Conservation (phyloP, 2,329 filamentous ascomycete genomes). For the Cladosporium austrohemisphaericum region DNA sequence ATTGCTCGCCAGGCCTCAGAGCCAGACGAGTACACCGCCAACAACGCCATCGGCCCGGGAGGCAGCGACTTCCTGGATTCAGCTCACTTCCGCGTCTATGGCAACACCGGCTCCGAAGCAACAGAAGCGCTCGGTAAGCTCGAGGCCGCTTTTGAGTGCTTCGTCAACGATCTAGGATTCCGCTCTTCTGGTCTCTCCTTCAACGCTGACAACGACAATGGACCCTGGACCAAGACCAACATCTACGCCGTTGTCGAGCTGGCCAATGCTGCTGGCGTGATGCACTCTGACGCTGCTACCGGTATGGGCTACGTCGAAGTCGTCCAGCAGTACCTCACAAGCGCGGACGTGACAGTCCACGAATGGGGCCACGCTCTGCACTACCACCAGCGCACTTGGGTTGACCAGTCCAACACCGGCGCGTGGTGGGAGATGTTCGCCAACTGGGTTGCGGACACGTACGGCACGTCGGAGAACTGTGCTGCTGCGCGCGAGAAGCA, state of each 20-base stretch:
- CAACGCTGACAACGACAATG: constrained; percentile 26
- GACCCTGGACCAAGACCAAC: constrained; percentile 25
- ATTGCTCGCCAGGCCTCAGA: neutral
- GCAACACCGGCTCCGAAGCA: neutral
- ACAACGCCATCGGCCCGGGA: neutral
- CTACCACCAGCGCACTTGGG: constrained; percentile 37
- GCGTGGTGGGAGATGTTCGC: constrained; percentile 53
- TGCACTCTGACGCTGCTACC: constrained; percentile 17
- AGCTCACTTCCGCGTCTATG: neutral
- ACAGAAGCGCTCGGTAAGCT: neutral
- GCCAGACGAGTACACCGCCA: neutral
- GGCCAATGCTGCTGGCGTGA: neutral
- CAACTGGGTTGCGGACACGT: constrained; percentile 50
- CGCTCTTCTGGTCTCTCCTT: constrained; percentile 10
- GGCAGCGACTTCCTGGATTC: neutral
- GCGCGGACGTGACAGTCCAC: constrained; percentile 45
- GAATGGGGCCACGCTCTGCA: constrained; percentile 51
- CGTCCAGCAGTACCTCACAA: constrained; percentile 37
- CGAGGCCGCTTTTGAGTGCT: neutral
- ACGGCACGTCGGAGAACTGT: constrained; percentile 46
- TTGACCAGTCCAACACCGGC: constrained; percentile 45
- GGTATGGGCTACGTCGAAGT: constrained; percentile 47
- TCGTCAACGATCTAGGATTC: neutral
- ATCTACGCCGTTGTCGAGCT: constrained; percentile 19
- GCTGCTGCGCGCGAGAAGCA: constrained; percentile 37